These are phyloP conservation scores for Schwanniomyces vanrijiae DNA, from an alignment of 805 yeast genomes.

Conservation along the genomic window DNA sequence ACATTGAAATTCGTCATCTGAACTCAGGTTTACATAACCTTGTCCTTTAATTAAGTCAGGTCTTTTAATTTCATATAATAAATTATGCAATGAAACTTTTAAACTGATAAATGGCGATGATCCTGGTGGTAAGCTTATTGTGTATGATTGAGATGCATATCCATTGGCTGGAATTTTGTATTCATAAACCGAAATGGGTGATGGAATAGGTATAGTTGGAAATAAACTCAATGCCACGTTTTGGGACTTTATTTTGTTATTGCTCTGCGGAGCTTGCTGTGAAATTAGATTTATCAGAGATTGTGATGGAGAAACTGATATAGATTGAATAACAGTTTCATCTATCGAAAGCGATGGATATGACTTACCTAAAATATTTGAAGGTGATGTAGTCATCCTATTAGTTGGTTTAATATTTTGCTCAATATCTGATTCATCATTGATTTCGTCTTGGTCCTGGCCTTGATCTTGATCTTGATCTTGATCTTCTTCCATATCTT, in stretches of 20 bases:
- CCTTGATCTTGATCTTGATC: slow-evolving; percentile 6
- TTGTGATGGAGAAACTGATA: slow-evolving; percentile 33
- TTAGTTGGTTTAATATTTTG: slow-evolving; percentile 10
- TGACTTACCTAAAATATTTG: slow-evolving; percentile 29
- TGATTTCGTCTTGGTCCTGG: slow-evolving; percentile 6
- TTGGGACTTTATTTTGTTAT: slow-evolving; percentile 20
- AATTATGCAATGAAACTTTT: slow-evolving; percentile 34
- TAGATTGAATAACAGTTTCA: slow-evolving; percentile 37
- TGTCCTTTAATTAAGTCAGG: slow-evolving; percentile 34
- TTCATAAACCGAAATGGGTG: slow-evolving; percentile 34
- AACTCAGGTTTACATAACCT: slow-evolving; percentile 27
- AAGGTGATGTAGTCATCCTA: slow-evolving; percentile 11
- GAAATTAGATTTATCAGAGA: slow-evolving; percentile 10
- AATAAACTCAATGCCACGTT: slow-evolving; percentile 27
- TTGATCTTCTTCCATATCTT: slow-evolving; percentile 8
- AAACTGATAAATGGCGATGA: slow-evolving; percentile 32
- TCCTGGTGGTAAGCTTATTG: slow-evolving; percentile 38
- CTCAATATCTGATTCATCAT: slow-evolving; percentile 2
- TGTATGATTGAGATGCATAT: slow-evolving; percentile 36
- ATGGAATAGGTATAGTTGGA: slow-evolving; percentile 27
- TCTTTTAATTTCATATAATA: slow-evolving; percentile 29
- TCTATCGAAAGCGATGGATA: slow-evolving; percentile 23
- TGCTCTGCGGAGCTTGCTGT: slow-evolving; percentile 14
- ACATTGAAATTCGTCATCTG: slow-evolving; percentile 45
- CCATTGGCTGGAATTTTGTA: slow-evolving; percentile 40